A percentile compares a stretch with the other conserved stretches of the same genome.
Evolutionary conservation across 352 stramenopile species (phyloP).

Genomic region (Blastocystis sp.): DNA sequence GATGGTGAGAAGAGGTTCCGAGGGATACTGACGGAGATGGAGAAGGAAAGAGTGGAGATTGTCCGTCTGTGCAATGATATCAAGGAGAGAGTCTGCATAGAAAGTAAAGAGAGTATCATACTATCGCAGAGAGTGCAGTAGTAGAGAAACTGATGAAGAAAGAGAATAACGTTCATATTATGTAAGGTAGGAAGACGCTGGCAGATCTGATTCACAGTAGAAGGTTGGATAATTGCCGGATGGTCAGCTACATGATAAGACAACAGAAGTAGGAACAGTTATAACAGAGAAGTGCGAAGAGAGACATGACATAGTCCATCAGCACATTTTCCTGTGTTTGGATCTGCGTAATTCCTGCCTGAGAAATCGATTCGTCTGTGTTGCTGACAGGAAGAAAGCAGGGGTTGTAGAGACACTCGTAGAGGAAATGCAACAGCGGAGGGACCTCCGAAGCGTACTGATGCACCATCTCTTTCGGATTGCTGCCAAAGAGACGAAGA

Average conservation of each 20-base stretch:
- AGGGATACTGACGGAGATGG: conserved; percentile 9
- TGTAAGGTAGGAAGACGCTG: background rate
- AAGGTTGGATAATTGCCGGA: background rate
- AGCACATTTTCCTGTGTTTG: background rate
- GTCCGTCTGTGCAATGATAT: background rate
- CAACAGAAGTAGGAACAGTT: background rate
- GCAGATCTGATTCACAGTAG: background rate
- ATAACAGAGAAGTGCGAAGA: conserved; percentile 42
- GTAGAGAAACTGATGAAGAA: conserved; percentile 56
- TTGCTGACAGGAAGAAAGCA: background rate
- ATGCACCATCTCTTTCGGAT: background rate
- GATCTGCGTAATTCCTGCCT: background rate
- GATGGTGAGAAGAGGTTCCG: background rate
- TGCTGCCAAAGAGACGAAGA: background rate
- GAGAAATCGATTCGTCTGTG: background rate
- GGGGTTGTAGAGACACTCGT: conserved; percentile 10
- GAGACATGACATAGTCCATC: conserved; percentile 43
- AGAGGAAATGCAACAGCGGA: conserved; percentile 31
- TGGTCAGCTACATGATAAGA: background rate
- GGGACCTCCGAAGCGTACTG: background rate
- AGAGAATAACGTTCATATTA: conserved; percentile 16
- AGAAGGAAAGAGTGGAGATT: background rate
- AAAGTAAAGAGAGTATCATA: background rate
- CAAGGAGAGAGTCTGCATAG: background rate
- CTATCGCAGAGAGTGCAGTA: background rate